These are phyloP conservation scores for Ganoderma meredithae DNA, from an alignment of 1,284 basidiomycete genomes.

Conservation along the genomic window DNA sequence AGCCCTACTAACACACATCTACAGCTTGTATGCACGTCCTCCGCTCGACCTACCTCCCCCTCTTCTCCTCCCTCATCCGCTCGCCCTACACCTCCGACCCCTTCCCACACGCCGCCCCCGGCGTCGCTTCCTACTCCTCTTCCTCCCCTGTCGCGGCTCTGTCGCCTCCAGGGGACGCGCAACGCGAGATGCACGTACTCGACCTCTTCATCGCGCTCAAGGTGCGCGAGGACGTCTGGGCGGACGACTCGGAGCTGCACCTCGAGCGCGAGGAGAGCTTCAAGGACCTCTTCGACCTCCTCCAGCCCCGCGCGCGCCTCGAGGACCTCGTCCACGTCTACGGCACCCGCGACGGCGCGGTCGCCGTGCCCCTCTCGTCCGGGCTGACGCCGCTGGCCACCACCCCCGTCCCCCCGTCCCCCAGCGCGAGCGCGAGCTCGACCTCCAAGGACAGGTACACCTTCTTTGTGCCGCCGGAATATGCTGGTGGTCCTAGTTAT, in stretches of 20 bases:
- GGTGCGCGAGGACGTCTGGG: constrained; percentile 77
- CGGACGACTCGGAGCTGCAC: constrained; percentile 75
- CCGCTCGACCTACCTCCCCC: constrained; percentile 72
- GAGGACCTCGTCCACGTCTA: constrained; percentile 74
- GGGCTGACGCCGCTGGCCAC: constrained; percentile 26
- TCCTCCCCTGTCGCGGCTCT: constrained; percentile 48
- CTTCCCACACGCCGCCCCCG: constrained; percentile 58
- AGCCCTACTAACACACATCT: constrained; percentile 14
- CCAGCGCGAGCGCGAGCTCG: constrained; percentile 14
- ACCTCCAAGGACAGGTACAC: not conserved
- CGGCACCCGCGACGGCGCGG: constrained; percentile 62
- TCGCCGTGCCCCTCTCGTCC: constrained; percentile 39
- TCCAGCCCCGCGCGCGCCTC: constrained; percentile 71
- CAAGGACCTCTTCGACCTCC: constrained; percentile 77
- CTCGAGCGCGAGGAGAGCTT: constrained; percentile 75
- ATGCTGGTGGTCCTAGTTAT: not conserved
- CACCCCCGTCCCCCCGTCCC: constrained; percentile 23
- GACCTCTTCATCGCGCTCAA: constrained; percentile 81
- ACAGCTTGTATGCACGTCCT: constrained; percentile 81
- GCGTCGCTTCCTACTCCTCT: constrained; percentile 79
- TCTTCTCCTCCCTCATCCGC: constrained; percentile 68
- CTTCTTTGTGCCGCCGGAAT: not conserved
- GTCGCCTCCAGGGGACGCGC: constrained; percentile 44
- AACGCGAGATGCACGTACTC: constrained; percentile 76
- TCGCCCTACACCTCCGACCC: constrained; percentile 78